Conservation (phyloP, 1,284 basidiomycete genomes). For the Coniferiporia sulphurascens region DNA sequence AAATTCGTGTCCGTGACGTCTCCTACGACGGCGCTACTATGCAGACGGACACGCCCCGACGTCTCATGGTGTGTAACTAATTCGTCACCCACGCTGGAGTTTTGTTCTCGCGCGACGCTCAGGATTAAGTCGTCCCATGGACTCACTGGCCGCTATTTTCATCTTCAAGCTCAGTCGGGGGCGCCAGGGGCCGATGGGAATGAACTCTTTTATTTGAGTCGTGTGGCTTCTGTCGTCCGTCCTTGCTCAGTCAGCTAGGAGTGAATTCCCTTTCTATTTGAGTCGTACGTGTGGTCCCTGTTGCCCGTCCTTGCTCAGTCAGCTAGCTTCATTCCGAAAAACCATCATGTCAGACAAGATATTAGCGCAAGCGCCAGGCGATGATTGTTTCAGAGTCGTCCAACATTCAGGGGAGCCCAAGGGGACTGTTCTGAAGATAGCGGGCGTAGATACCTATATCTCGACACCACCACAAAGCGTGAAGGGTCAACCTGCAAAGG, state of each 20-base stretch:
- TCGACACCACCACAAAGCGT: conserved; percentile 35
- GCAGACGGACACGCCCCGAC: too few relatives aligned
- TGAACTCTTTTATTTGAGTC: too few relatives aligned
- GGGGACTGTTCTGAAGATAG: conserved; percentile 40
- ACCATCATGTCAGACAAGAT: conserved; percentile 9
- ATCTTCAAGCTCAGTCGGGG: too few relatives aligned
- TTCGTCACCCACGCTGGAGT: too few relatives aligned
- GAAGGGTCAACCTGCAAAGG: conserved; percentile 26
- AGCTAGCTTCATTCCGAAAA: neutral
- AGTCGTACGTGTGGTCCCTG: neutral
- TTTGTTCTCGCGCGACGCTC: too few relatives aligned
- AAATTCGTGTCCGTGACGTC: too few relatives aligned
- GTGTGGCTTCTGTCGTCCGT: neutral
- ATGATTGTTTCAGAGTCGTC: conserved; percentile 43
- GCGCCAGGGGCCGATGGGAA: too few relatives aligned
- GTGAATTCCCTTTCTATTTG: too few relatives aligned
- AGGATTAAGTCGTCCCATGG: too few relatives aligned
- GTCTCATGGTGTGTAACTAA: too few relatives aligned
- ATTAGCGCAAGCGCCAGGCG: conserved; percentile 33
- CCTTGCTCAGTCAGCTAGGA: neutral
- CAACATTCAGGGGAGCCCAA: conserved; percentile 43
- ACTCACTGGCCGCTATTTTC: too few relatives aligned
- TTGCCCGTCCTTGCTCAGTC: neutral
- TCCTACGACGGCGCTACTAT: too few relatives aligned
- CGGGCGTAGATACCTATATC: conserved; percentile 46